phyloP scores from a whole-genome alignment of 768 basidiomycete genomes.

The Pleurotus pulmonarius region DNA sequence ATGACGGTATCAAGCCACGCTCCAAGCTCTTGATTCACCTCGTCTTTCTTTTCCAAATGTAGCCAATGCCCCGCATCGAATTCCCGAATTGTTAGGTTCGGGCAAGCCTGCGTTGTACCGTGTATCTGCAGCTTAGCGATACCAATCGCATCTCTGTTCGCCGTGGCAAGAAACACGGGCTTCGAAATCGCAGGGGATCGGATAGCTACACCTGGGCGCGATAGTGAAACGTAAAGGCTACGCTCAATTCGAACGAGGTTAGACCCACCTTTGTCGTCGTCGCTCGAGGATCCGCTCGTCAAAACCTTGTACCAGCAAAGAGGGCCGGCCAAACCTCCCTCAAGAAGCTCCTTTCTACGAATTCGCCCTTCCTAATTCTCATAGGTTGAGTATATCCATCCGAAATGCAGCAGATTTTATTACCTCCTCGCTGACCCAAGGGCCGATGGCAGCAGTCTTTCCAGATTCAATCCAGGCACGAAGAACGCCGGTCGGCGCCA shows the following conservation, averaged over 20 bases:
- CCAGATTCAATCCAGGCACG: conserved; percentile 29
- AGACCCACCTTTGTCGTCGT: conserved; percentile 28
- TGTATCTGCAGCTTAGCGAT: conserved; percentile 13
- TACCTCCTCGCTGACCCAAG: neutral
- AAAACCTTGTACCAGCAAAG: conserved; percentile 33
- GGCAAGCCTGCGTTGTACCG: conserved; percentile 13
- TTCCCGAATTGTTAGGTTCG: conserved; percentile 26
- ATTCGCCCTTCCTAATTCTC: conserved; percentile 10
- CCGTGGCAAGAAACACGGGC: conserved; percentile 32
- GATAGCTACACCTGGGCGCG: conserved; percentile 6
- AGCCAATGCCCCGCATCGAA: conserved; percentile 40
- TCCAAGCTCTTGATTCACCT: conserved; percentile 25
- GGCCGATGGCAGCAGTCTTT: conserved; percentile 19
- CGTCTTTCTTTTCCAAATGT: conserved; percentile 24
- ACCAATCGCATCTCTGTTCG: conserved; percentile 26
- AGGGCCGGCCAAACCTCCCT: conserved; percentile 25
- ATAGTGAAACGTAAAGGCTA: neutral
- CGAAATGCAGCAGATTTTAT: neutral
- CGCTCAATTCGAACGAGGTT: neutral
- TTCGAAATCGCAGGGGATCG: conserved; percentile 23
- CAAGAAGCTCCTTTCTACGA: conserved; percentile 14
- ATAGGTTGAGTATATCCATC: conserved; percentile 18
- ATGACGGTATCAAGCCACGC: conserved; percentile 16
- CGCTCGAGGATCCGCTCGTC: conserved; percentile 20
- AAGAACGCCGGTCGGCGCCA: conserved; percentile 32